These are phyloP conservation scores for Bisporella sp. DNA, from an alignment of 2,329 filamentous ascomycete genomes.

Conservation along the genomic window DNA sequence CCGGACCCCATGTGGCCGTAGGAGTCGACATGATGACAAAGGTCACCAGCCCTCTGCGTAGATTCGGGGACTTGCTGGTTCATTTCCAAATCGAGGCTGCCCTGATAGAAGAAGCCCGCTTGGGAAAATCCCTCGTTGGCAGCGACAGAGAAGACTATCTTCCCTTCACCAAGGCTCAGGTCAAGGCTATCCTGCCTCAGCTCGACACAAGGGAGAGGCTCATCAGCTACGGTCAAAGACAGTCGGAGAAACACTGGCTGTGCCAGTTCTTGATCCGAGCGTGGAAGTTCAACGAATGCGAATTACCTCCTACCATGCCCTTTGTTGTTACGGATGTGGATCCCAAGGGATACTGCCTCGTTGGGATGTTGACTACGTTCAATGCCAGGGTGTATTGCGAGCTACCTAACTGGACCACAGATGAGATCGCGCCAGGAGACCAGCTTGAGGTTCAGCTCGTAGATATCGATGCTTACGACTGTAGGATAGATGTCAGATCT, in stretches of 20 bases:
- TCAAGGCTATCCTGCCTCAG: conserved; percentile 22
- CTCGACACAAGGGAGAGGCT: conserved; percentile 22
- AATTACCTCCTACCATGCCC: conserved; percentile 39
- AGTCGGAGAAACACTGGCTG: conserved; percentile 43
- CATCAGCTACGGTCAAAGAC: conserved; percentile 8
- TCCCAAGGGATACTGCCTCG: neutral
- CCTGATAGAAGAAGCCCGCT: conserved; percentile 37
- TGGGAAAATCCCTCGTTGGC: conserved; percentile 29
- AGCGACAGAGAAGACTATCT: conserved; percentile 24
- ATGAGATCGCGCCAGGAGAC: conserved; percentile 43
- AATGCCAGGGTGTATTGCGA: conserved; percentile 8
- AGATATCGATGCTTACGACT: conserved; percentile 45
- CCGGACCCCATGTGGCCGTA: conserved; percentile 49
- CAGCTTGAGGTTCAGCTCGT: conserved; percentile 47
- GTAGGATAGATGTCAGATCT: conserved; percentile 40
- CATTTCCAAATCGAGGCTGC: conserved; percentile 62
- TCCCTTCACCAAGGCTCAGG: conserved; percentile 20
- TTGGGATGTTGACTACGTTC: conserved; percentile 1
- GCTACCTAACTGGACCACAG: conserved; percentile 5
- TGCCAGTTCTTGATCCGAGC: conserved; percentile 53
- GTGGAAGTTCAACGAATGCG: conserved; percentile 45
- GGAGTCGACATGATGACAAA: conserved; percentile 56
- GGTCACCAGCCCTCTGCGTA: conserved; percentile 58
- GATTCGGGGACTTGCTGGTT: conserved; percentile 54
- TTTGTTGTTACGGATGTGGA: conserved; percentile 11